Evolutionary conservation across 2,329 filamentous ascomycete genomes (phyloP).

Genomic region (Monilinia aucupariae): DNA sequence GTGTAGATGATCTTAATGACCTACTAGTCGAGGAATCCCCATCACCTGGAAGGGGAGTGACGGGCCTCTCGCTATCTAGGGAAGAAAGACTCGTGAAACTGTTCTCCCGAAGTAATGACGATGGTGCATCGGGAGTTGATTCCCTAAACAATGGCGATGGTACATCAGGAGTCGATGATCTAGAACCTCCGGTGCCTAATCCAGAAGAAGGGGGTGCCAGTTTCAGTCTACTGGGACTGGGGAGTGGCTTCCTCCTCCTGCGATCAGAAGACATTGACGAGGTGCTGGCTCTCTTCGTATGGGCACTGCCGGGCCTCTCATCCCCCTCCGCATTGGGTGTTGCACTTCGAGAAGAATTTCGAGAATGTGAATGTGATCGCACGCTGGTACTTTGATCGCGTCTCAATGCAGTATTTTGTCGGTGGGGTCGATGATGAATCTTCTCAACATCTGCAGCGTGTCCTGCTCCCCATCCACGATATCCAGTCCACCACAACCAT

Average conservation of each 20-base stretch:
- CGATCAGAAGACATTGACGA: constrained; percentile 31
- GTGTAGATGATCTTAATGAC: constrained; percentile 13
- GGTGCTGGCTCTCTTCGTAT: constrained; percentile 30
- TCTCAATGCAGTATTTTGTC: constrained; percentile 24
- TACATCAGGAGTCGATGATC: constrained; percentile 32
- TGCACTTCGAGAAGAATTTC: constrained; percentile 36
- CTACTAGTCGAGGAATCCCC: constrained; percentile 18
- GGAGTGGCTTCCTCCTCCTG: constrained; percentile 27
- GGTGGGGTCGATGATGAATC: constrained; percentile 27
- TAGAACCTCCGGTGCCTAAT: neutral
- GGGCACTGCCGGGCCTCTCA: constrained; percentile 21
- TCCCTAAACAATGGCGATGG: constrained; percentile 32
- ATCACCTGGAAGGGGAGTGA: constrained; percentile 24
- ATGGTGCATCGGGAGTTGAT: constrained; percentile 32
- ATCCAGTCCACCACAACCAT: constrained; percentile 84
- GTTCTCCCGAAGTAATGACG: constrained; percentile 31
- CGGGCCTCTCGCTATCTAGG: constrained; percentile 29
- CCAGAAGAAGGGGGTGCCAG: constrained; percentile 24
- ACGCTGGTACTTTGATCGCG: constrained; percentile 31
- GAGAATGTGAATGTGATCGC: constrained; percentile 33
- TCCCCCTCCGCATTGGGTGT: constrained; percentile 35
- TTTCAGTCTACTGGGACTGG: constrained; percentile 24
- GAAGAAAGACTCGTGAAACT: constrained; percentile 33
- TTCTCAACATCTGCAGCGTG: constrained; percentile 33
- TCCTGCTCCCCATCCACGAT: constrained; percentile 47